phyloP scores from a whole-genome alignment of 371 early-diverging fungal species.

The Haplosporangium sp. region DNA sequence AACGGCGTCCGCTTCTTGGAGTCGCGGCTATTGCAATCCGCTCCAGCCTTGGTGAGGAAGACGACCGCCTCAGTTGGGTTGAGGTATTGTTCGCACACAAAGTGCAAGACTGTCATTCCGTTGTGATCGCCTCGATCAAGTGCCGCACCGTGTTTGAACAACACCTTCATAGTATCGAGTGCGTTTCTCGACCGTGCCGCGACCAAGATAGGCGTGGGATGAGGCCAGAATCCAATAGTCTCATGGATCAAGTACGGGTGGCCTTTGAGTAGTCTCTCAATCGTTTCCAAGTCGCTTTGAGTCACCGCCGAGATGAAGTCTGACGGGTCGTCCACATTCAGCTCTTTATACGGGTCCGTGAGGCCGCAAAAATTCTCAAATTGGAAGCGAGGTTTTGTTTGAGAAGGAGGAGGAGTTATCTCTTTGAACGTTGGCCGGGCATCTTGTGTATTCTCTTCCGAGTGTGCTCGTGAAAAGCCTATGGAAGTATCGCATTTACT shows the following conservation, averaged over 20 bases:
- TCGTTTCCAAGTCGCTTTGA: constrained; percentile 22
- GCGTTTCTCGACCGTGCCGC: constrained; percentile 28
- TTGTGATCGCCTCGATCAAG: constrained; percentile 28
- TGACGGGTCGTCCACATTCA: constrained; percentile 20
- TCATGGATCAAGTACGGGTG: constrained; percentile 26
- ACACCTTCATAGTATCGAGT: constrained; percentile 30
- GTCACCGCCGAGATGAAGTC: constrained; percentile 34
- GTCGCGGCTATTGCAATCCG: constrained; percentile 28
- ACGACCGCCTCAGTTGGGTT: constrained; percentile 27
- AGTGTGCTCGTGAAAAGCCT: constrained; percentile 14
- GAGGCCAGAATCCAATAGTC: constrained; percentile 25
- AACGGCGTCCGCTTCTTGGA: constrained; percentile 30
- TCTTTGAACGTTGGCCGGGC: constrained; percentile 13
- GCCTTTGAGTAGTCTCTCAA: constrained; percentile 18
- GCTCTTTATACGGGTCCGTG: constrained; percentile 29
- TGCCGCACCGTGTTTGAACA: constrained; percentile 21
- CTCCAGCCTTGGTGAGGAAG: constrained; percentile 23
- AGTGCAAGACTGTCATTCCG: constrained; percentile 24
- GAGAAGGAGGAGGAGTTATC: constrained; percentile 13
- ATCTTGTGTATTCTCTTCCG: constrained; percentile 17
- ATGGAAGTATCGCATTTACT: too few relatives aligned
- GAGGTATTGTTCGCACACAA: constrained; percentile 32
- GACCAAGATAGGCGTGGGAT: constrained; percentile 26
- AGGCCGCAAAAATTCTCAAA: constrained; percentile 41
- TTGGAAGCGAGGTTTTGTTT: constrained; percentile 13